Percentiles rank a stretch among this genome's conserved stretches.
These are phyloP conservation scores for Moesziomyces sp. DNA, from an alignment of 1,284 basidiomycete genomes.

Conservation along the genomic window DNA sequence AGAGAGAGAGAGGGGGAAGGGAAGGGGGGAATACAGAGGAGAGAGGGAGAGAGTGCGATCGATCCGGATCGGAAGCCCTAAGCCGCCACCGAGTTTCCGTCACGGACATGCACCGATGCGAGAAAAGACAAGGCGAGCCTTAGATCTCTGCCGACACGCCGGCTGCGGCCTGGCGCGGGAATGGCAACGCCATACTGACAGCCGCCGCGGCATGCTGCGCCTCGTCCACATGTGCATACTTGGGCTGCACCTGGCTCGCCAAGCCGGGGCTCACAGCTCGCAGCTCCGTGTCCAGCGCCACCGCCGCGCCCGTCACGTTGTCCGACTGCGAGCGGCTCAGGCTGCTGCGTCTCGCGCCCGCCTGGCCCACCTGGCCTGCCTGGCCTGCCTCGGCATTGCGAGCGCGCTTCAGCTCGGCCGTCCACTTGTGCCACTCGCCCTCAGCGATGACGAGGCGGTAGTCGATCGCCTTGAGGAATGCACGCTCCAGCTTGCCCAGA, in stretches of 20 bases:
- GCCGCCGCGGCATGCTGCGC: constrained; percentile 10
- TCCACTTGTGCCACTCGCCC: constrained; percentile 61
- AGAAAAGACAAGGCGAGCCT: not conserved
- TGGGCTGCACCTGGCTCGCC: constrained; percentile 37
- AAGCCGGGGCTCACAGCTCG: constrained; percentile 36
- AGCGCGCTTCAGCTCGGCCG: constrained; percentile 41
- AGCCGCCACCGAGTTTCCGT: no score
- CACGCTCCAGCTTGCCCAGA: constrained; percentile 69
- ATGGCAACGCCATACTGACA: constrained; percentile 22
- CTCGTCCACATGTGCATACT: constrained; percentile 26
- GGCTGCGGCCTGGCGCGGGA: constrained; percentile 16
- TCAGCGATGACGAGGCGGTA: constrained; percentile 68
- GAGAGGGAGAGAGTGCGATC: not conserved
- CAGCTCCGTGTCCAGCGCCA: constrained; percentile 38
- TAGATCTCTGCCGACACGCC: constrained; percentile 26
- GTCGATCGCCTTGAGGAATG: constrained; percentile 68
- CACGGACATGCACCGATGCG: no score
- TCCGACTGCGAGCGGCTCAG: constrained; percentile 45
- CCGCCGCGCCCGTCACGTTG: constrained; percentile 41
- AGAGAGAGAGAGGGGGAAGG: constrained; percentile 5
- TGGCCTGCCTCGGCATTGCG: constrained; percentile 8
- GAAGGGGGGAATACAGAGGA: constrained; percentile 2
- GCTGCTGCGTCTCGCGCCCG: constrained; percentile 22
- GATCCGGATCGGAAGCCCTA: not conserved
- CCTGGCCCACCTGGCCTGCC: constrained; percentile 1